Conservation (phyloP, 2,329 filamentous ascomycete species). For the Aspergillus arachidicola region DNA sequence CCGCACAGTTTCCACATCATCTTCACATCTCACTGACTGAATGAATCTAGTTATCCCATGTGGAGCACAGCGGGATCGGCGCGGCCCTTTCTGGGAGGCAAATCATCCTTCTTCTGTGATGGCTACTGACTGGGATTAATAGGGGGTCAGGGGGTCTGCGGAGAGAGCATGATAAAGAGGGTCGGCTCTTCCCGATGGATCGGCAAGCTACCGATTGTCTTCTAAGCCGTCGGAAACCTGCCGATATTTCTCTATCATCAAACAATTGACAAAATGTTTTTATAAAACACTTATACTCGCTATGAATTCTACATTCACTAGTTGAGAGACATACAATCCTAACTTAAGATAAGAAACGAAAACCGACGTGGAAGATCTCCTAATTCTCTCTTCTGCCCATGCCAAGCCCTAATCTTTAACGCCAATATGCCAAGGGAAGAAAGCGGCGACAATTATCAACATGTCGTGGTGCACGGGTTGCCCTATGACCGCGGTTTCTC, state of each 20-base stretch:
- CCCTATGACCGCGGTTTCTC: background rate
- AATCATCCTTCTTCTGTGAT: background rate
- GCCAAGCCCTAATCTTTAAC: background rate
- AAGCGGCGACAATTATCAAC: background rate
- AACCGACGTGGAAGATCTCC: background rate
- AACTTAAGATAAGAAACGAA: background rate
- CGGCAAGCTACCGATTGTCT: background rate
- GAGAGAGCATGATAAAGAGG: background rate
- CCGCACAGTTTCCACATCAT: background rate
- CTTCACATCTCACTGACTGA: background rate
- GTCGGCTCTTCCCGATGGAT: background rate
- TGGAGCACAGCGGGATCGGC: background rate
- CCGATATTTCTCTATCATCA: background rate
- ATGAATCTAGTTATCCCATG: background rate
- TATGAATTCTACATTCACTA: background rate
- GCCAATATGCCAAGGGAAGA: background rate
- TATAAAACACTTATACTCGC: background rate
- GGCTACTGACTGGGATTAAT: background rate
- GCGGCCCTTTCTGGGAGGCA: background rate
- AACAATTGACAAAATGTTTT: background rate
- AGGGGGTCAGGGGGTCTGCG: background rate
- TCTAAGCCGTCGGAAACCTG: background rate
- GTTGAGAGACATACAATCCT: background rate
- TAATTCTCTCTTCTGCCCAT: no score
- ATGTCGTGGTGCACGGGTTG: background rate